Percentiles rank a stretch among this genome's conserved stretches.
Evolutionary conservation across 2,329 filamentous ascomycete genomes (phyloP).

Genomic region (Fusarium redolens): DNA sequence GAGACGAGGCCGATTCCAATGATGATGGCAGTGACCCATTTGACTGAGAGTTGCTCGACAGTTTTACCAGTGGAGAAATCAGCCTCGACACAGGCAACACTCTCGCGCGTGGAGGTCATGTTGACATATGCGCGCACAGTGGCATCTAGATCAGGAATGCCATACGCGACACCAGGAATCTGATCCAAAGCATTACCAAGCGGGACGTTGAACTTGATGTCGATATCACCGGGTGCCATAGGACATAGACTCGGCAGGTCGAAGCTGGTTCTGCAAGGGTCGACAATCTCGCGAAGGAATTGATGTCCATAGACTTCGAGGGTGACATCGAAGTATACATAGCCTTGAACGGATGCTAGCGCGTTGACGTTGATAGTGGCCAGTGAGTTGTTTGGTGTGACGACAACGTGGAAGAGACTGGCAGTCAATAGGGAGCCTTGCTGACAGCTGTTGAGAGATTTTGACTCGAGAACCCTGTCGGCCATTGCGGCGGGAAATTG

Average conservation of each 20-base stretch:
- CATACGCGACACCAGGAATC: constrained; percentile 87
- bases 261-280: constrained; percentile 76
- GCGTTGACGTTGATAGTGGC: constrained; percentile 80
- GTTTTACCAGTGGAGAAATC: constrained; percentile 90
- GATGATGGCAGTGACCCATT: constrained; percentile 90
- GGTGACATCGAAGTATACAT: constrained; percentile 79
- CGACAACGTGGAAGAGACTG: constrained; percentile 86
- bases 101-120: constrained; percentile 67
- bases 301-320: constrained; percentile 86
- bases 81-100: constrained; percentile 88
- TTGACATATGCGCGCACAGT: constrained; percentile 85
- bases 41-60: constrained; percentile 86
- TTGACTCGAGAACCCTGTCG: constrained; percentile 78
- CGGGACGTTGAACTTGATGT: constrained; percentile 75
- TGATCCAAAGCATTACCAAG: constrained; percentile 68
- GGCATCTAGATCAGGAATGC: constrained; percentile 90
- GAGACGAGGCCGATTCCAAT: constrained; percentile 84
- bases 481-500: constrained; percentile 54
- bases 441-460: constrained; percentile 86
- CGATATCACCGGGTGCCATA: constrained; percentile 86
- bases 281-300: constrained; percentile 72
- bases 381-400: constrained; percentile 78
- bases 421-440: constrained; percentile 86
- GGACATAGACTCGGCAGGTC: constrained; percentile 81
- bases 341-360: constrained; percentile 83